Percentiles rank a stretch among this genome's conserved stretches.
Evolutionary conservation across 768 basidiomycete genomes (phyloP).

Genomic region (Phanerochaete sordida): DNA sequence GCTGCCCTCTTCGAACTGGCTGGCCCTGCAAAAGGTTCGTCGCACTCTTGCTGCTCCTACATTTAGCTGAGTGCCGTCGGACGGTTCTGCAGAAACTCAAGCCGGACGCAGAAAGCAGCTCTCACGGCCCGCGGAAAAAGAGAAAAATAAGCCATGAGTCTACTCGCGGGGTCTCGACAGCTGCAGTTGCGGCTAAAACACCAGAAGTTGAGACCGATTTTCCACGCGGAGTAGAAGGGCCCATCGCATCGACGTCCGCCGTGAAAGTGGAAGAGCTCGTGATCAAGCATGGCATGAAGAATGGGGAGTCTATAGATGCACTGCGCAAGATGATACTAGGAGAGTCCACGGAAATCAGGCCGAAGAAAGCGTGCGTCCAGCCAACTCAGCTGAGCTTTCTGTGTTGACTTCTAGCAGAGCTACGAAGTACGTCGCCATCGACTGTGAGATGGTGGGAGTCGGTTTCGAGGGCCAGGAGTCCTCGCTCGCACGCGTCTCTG

Average conservation of each 20-base stretch:
- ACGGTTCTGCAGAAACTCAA: slow-evolving; percentile 10
- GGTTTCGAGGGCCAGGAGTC: slow-evolving; percentile 81
- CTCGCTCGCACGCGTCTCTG: slow-evolving; percentile 80
- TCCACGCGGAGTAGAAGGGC: slow-evolving; percentile 1
- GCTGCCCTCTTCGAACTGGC: slow-evolving; percentile 12
- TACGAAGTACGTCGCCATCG: slow-evolving; percentile 78
- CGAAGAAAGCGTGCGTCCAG: no score
- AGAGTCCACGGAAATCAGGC: slow-evolving; percentile 31
- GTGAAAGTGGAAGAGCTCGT: slow-evolving; percentile 20
- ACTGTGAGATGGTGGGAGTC: slow-evolving; percentile 99
- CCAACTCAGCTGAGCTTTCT: background rate
- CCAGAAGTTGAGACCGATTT: background rate
- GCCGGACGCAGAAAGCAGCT: background rate
- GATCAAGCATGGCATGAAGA: slow-evolving; percentile 22
- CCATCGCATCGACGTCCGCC: slow-evolving; percentile 2
- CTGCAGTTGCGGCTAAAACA: background rate
- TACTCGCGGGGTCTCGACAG: background rate
- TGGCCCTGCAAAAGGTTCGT: slow-evolving; percentile 16
- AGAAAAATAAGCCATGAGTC: background rate
- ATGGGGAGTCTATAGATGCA: slow-evolving; percentile 43
- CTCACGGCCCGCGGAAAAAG: background rate
- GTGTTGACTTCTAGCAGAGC: slow-evolving; percentile 26
- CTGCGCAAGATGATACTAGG: slow-evolving; percentile 56
- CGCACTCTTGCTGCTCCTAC: background rate
- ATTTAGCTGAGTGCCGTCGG: background rate